phyloP scores from a whole-genome alignment of 1,284 basidiomycete genomes.

The Vanrija sp. region DNA sequence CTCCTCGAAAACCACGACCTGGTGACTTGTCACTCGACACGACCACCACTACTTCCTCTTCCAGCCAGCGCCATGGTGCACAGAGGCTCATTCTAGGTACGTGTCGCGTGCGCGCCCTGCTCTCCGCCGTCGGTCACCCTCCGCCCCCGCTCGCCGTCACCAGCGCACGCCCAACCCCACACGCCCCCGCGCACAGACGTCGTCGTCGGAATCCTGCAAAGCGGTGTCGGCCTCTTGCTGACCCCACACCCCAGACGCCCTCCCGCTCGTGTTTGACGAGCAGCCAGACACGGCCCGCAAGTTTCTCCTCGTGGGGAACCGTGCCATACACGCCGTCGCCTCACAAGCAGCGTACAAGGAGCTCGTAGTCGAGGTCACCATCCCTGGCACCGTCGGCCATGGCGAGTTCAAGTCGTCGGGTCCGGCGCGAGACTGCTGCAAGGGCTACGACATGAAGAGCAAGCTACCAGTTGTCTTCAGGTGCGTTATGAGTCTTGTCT shows the following conservation, averaged over 20 bases:
- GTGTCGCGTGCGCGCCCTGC: too few species aligned
- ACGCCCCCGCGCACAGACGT: not conserved
- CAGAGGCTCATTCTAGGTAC: not conserved
- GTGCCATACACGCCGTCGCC: not conserved
- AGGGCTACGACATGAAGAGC: constrained; percentile 1
- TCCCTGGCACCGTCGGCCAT: constrained; percentile 9
- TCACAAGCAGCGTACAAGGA: constrained; percentile 5
- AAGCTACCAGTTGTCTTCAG: constrained; percentile 5
- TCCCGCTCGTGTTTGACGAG: constrained; percentile 6
- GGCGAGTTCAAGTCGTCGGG: not conserved
- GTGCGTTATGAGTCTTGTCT: not conserved
- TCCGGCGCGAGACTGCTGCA: constrained; percentile 7
- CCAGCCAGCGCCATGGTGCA: not conserved
- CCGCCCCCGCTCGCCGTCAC: not conserved
- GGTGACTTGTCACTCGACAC: too few species aligned
- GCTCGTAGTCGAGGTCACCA: constrained; percentile 11
- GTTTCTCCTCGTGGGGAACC: constrained; percentile 8
- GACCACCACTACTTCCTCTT: too few species aligned
- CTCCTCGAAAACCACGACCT: too few species aligned
- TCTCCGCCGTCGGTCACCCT: not conserved
- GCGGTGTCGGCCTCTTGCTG: not conserved
- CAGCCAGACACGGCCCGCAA: not conserved
- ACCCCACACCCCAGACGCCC: constrained; percentile 8
- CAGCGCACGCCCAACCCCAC: not conserved
- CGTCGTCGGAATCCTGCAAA: too few species aligned